Evolutionary conservation across 176 grass and related monocot species (phyloP), one percentile per base, ranked within the genome.

Genomic region (Canna indica): DNA sequence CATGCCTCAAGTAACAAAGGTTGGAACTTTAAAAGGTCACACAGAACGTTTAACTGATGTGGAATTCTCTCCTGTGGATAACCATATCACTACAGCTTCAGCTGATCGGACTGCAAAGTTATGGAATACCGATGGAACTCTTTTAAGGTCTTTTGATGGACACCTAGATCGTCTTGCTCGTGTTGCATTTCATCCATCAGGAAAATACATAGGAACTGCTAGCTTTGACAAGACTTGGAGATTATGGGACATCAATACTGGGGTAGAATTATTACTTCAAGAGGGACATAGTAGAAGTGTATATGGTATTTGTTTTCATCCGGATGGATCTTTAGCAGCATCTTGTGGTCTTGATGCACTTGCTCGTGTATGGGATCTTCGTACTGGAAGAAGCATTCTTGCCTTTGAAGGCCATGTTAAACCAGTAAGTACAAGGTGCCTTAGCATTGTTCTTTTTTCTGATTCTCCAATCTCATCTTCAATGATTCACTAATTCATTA

Each of bases 161-260:
- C 93, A 97, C 74, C 84, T 97, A 30, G 93, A 97, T 75, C 88
- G 93, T 63, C 93, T 97, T 69, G 88, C 72, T 32, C 86, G 93
- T 27, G 36, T 97, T 81, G 83, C 86, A 74, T 97, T 97, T 71
- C 93, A 97, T 85, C 93, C 93, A 68, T 97, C 93, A 61, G 93
- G 93, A 59, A 90, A 83, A 62, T 97, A 97, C 73, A 75, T 97
- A 34, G 93, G 83, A 70, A 97, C 93, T 73, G 84, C 93, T 85
- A 92, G 93, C 72, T 97, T 87, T 74, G 93, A 97, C 80, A 97
- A 92, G 78, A 97, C 93, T 18, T 97, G 93, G 93, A 84, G 93
- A 83, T 71, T 92, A 60, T 97, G 93, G 93, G 93, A 97, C 46
- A 42, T 92, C 35, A 77, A 70, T 75, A 90, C 93, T 35, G 86